A percentile compares a stretch with the other conserved stretches of the same genome.
Conservation (phyloP, 495 filamentous ascomycete species). For the Alectoria sarmentosa region DNA sequence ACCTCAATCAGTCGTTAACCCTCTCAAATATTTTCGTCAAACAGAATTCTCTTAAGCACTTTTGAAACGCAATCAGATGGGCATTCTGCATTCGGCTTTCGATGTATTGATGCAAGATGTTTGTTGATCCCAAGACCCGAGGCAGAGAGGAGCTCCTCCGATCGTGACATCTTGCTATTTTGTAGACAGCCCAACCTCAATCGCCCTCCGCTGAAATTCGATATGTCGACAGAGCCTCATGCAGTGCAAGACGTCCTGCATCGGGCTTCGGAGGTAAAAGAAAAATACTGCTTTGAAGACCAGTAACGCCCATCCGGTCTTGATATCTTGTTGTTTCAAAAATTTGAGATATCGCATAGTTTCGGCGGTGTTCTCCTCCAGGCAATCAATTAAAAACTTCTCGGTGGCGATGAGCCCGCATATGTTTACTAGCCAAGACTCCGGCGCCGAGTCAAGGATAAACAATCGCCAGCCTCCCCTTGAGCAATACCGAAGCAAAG, state of each 20-base stretch:
- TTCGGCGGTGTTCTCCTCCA: too few species aligned
- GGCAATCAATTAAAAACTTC: not conserved
- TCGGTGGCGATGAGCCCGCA: not conserved
- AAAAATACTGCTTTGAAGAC: not conserved
- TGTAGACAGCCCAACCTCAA: not conserved
- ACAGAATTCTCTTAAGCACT: not conserved
- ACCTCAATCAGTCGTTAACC: not conserved
- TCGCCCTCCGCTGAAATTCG: not conserved
- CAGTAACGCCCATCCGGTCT: not conserved
- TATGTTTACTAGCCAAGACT: not conserved
- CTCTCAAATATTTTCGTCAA: too few species aligned
- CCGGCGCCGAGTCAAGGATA: not conserved
- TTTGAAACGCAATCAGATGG: not conserved
- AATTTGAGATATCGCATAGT: too few species aligned
- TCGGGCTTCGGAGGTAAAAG: not conserved
- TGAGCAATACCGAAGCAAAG: not conserved
- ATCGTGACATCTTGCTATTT: slow-evolving; percentile 1
- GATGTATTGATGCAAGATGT: not conserved
- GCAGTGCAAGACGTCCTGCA: not conserved
- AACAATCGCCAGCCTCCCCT: not conserved
- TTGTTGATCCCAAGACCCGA: not conserved
- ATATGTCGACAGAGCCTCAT: not conserved
- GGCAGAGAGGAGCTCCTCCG: not conserved
- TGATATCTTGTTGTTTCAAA: not conserved
- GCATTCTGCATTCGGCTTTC: not conserved